Evolutionary conservation across 2,329 filamentous ascomycete species (phyloP), one percentile per base, ranked within the genome.

Genomic region (Alternaria gaisen): DNA sequence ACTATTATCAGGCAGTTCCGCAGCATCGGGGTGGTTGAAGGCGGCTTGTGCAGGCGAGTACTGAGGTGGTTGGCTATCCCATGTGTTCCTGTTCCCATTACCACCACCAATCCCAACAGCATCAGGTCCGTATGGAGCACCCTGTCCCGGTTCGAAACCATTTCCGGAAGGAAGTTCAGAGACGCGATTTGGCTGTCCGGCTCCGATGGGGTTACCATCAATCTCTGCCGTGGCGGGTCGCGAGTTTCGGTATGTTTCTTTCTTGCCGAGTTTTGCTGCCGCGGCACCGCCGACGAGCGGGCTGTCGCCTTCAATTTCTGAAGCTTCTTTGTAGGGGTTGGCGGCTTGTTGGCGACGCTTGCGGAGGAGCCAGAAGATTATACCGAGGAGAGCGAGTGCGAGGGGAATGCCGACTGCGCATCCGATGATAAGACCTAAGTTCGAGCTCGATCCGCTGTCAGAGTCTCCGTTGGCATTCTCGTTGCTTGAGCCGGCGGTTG

Each of bases 391-490:
- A 6, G 71, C 71, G 32, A 79, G 67, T 8, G 58, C 73, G 44
- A 79, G 69, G 5, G 76, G 76, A 50, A 79, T 75, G 16, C 76
- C 76, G 40, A 79, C 76, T 11, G 76, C 74, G 52, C 71, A 75
- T 48, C 76, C 76, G n/a, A 77, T 60, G 18, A 79, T 78, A 10
- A 78, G 28, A 12, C 66, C 65, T 16, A 73, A 53, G 16, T 77
- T 74, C n/a, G 70, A 69, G 7, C 34, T 56, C 32, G 65, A 61
- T 18, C 63, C 47, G 6, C 61, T 20, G n/a, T 53, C 47, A n/a
- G 62, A 60, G 1, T 53, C 53, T 16, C 24, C 48, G 18, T 24
- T 30, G 4, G 44, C 26, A 5, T 22, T 30, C 28, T 3, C 38
- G 41, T 7, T 53, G 24, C 41, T 52, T 56, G 34, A 12, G 55